Evolutionary conservation across 202 grass and related monocot species (phyloP).

Genomic region (Bolboschoenoplectus hybrid): DNA sequence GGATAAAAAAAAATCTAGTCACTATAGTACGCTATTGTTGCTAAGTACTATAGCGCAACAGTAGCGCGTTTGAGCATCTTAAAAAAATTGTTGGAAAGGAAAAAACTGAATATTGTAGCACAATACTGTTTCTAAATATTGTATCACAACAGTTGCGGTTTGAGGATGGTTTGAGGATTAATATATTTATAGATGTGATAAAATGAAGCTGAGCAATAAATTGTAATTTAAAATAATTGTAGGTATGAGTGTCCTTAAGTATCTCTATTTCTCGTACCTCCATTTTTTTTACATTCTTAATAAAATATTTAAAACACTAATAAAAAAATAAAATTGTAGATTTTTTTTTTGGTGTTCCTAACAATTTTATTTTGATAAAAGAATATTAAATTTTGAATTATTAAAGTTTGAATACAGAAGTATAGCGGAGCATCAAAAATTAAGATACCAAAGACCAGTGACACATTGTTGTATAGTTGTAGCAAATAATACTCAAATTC

Average conservation of each 20-base stretch:
- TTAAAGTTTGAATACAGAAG: background rate
- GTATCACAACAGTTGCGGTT: too few species aligned
- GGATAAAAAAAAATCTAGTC: too few species aligned
- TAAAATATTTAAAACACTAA: background rate
- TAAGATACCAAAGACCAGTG: background rate
- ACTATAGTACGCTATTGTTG: too few species aligned
- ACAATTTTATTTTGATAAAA: background rate
- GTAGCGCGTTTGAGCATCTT: too few species aligned
- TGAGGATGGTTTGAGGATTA: too few species aligned
- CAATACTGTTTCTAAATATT: too few species aligned
- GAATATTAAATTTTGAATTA: background rate
- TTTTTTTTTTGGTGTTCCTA: background rate
- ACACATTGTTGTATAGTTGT: background rate
- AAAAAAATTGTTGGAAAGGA: too few species aligned
- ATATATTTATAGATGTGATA: too few species aligned
- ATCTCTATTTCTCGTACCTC: background rate
- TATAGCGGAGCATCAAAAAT: background rate
- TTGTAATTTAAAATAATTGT: background rate
- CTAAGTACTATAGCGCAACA: too few species aligned
- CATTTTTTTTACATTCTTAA: background rate
- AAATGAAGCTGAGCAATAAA: background rate
- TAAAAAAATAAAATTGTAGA: background rate
- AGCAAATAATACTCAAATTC: background rate
- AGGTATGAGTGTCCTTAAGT: background rate
- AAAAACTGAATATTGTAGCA: too few species aligned